Evolutionary conservation across 805 yeast species (phyloP).

Genomic region (Lipomyces chichibuensis): DNA sequence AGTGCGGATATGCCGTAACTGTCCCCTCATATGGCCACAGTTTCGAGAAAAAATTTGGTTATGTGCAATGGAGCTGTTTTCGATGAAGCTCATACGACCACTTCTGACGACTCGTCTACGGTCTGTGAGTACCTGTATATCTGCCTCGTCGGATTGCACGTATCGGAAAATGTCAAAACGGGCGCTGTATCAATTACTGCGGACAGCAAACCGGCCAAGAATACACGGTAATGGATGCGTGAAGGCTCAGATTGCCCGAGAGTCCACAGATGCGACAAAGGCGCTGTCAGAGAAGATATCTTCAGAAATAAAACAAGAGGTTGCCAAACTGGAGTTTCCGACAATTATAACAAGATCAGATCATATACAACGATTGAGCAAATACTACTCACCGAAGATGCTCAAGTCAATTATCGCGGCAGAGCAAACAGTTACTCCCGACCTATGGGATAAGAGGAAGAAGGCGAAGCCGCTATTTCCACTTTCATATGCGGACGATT

Average conservation of each 20-base stretch:
- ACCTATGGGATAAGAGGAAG: slow-evolving; percentile 55
- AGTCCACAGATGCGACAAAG: background rate
- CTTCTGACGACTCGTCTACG: background rate
- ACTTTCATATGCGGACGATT: slow-evolving; percentile 73
- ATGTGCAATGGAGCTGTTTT: background rate
- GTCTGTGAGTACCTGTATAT: background rate
- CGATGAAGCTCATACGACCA: background rate
- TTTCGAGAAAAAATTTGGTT: background rate
- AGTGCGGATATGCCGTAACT: background rate
- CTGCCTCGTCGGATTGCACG: background rate
- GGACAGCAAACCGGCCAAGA: background rate
- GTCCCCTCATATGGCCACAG: background rate
- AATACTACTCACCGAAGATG: slow-evolving; percentile 81
- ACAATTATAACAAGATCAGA: background rate
- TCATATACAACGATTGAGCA: slow-evolving; percentile 38
- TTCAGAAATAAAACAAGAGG: background rate
- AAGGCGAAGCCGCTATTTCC: slow-evolving; percentile 59
- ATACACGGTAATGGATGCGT: background rate
- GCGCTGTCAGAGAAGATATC: background rate
- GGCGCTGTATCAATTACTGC: background rate
- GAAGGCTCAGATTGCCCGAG: background rate
- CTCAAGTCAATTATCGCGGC: slow-evolving; percentile 81
- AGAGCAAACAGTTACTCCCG: slow-evolving; percentile 72
- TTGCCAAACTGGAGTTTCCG: slow-evolving; percentile 2
- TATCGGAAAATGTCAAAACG: background rate